Conservation (phyloP, 2,329 filamentous ascomycete species). For the Daldinia sp. region DNA sequence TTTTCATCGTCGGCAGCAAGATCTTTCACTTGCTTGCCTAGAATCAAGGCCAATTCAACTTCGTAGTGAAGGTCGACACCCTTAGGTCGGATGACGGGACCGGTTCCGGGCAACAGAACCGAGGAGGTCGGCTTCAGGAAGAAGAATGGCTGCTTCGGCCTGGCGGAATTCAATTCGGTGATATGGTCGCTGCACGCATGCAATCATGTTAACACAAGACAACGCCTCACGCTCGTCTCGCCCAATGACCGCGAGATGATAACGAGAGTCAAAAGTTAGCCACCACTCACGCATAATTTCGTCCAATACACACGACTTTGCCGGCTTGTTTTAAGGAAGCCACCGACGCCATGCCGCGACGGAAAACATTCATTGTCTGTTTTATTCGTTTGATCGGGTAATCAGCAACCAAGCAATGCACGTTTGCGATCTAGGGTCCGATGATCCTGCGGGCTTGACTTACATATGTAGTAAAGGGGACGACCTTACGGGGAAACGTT, state of each 20-base stretch:
- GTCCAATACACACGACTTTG: constrained; percentile 91
- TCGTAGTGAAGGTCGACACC: constrained; percentile 93
- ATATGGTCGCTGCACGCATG: constrained; percentile 78
- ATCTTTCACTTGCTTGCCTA: constrained; percentile 82
- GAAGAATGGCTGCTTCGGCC: constrained; percentile 97
- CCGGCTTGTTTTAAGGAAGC: constrained; percentile 62
- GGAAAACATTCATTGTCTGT: constrained; percentile 48
- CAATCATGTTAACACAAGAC: constrained; percentile 34
- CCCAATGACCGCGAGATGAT: constrained; percentile 6
- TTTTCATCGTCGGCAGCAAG: constrained; percentile 76
- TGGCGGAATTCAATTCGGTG: constrained; percentile 84
- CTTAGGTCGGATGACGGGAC: constrained; percentile 81
- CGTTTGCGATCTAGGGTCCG: not conserved
- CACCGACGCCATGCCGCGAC: constrained; percentile 53
- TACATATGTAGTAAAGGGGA: constrained; percentile 15
- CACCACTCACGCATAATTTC: constrained; percentile 86
- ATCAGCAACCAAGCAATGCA: constrained; percentile 21
- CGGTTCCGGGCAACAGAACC: constrained; percentile 79
- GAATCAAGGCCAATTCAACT: constrained; percentile 89
- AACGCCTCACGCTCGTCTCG: not conserved
- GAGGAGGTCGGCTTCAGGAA: constrained; percentile 95
- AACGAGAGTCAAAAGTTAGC: not conserved
- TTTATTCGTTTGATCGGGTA: not conserved
- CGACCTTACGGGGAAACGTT: constrained; percentile 19
- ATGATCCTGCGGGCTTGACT: constrained; percentile 16